phyloP scores from a whole-genome alignment of 23 red algal genomes.

The Gracilaria domingensis region DNA sequence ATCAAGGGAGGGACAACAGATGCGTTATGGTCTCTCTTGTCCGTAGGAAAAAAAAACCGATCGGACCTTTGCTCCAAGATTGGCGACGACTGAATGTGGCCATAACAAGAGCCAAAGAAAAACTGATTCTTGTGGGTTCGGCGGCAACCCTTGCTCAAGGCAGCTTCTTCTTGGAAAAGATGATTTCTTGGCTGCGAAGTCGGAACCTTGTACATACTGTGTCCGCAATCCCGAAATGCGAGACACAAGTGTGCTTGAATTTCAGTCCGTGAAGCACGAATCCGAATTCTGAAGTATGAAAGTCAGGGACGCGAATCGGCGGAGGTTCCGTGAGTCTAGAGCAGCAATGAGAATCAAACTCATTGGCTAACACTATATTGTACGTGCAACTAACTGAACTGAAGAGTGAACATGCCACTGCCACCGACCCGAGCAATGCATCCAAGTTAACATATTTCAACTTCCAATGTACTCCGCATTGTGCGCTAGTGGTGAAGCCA shows the following conservation, averaged over 20 bases:
- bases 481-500: too few species aligned
- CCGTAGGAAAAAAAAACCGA: background rate
- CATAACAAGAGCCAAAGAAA: constrained; percentile 85
- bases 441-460: too few species aligned
- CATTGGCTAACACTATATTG: too few species aligned
- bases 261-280: too few species aligned
- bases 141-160: constrained; percentile 50
- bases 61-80: constrained; percentile 82
- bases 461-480: too few species aligned
- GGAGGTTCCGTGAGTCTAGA: too few species aligned
- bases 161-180: constrained; percentile 32
- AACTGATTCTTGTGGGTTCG: constrained; percentile 90
- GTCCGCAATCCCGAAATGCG: background rate
- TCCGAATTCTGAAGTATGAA: too few species aligned
- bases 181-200: constrained; percentile 21
- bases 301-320: too few species aligned
- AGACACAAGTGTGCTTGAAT: background rate
- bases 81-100: constrained; percentile 96
- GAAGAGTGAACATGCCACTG: too few species aligned
- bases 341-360: too few species aligned
- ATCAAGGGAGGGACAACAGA: constrained; percentile 89
- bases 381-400: too few species aligned
- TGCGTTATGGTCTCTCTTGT: constrained; percentile 87
- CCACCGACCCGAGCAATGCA: too few species aligned
- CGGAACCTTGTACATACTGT: background rate